Evolutionary conservation across 306 rosid genomes (phyloP), one percentile per base, ranked within the genome.

Genomic region (Dryas alaskensis): DNA sequence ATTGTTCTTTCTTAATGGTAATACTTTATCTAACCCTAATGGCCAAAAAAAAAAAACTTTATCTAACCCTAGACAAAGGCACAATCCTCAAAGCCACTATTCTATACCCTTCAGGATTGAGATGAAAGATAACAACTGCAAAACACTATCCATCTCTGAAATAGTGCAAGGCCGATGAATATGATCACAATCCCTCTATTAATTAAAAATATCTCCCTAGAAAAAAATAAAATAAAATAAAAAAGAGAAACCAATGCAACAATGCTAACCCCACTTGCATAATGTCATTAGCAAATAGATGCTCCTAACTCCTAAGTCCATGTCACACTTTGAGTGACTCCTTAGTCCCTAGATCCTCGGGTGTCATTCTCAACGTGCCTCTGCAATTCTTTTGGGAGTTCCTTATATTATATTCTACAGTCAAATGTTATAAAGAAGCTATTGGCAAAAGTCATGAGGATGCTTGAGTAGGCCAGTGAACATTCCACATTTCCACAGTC

Each of bases 81-180:
- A 61, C 85, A 59, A 4, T 57, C 70, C 72, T 68, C 88, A 74
- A 73, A 42, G 84, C 67, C 77, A 27, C 73, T 42, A 7, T 12
- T 12, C 1, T 7, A 16, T 40, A 0, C 6, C 46, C 42, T 4
- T 58, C 47, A 37, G 42, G 69, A 25, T 45, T 25, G 39, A 62
- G 57, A 5, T 5, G 55, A 1, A n/a, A 44, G 43, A 66, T 66
- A 46, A 25, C 58, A 53, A 53, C 19, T n/a, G 42, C 70, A 65
- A 19, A 65, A 65, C 69, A 44, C 58, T 1, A 14, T 70, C 64
- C 63, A 54, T 11, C 19, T 42, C 4, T 19, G 44, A 54, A 54
- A 19, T 17, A 17, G 44, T 55, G 53, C 8, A 22, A 22, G 19
- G 55, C 31, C 7, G 4, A 10, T 45, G 37, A 31, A 31, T 31